These are phyloP conservation scores for Capronia epimyces DNA, from an alignment of 2,329 filamentous ascomycete genomes.

Conservation along the genomic window DNA sequence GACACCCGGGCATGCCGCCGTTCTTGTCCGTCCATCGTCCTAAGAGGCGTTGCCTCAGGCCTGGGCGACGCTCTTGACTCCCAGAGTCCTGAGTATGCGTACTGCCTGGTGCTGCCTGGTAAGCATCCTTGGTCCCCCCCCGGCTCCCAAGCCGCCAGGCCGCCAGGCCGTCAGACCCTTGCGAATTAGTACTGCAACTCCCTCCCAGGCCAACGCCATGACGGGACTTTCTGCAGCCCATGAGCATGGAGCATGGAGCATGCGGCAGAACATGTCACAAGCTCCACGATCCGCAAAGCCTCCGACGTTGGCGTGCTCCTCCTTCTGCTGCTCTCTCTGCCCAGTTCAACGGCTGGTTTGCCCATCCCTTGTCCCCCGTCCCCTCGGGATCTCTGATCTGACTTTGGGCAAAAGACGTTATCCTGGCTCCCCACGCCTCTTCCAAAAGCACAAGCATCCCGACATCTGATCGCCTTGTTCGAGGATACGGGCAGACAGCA, in stretches of 20 bases:
- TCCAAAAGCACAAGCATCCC: neutral
- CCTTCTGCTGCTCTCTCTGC: neutral
- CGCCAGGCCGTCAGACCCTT: neutral
- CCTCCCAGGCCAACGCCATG: neutral
- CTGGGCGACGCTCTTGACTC: no score
- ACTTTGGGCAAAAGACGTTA: neutral
- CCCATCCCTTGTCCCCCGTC: neutral
- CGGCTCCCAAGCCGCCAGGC: neutral
- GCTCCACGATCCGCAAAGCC: conserved; percentile 6
- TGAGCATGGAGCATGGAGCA: neutral
- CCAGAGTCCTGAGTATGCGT: no score
- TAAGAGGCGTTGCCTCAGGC: neutral
- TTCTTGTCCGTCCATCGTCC: neutral
- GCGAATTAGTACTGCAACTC: neutral
- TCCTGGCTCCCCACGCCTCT: neutral
- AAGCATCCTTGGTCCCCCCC: no score
- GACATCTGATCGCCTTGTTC: conserved; percentile 4
- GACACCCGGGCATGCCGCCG: neutral
- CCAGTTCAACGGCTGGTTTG: neutral
- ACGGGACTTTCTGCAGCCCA: conserved; percentile 19
- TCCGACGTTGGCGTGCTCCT: neutral
- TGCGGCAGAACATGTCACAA: neutral
- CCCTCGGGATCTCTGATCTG: neutral
- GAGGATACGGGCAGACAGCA: neutral
- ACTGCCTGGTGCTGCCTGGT: no score